A percentile compares a stretch with the other conserved stretches of the same genome.
Conservation (phyloP, 2,329 filamentous ascomycete species). For the Phoma sp. region DNA sequence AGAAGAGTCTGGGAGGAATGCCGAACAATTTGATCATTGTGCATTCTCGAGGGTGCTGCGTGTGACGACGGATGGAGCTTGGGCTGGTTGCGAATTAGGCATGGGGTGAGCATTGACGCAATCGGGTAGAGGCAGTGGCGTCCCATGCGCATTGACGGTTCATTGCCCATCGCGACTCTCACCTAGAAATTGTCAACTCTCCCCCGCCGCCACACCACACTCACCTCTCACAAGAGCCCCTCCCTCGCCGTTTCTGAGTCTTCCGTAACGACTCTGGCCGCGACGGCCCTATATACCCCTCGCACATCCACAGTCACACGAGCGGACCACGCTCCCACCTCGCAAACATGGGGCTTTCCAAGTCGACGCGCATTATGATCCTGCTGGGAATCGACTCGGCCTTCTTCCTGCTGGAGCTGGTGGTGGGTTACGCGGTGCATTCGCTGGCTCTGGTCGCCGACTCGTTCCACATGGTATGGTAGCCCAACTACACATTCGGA, state of each 20-base stretch:
- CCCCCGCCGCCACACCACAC: constrained; percentile 5
- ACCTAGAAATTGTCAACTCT: not conserved
- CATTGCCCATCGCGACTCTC: constrained; percentile 7
- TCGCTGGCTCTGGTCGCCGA: constrained; percentile 95
- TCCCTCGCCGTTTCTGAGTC: not conserved
- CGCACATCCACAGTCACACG: not conserved
- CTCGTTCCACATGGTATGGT: constrained; percentile 92
- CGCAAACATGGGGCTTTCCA: constrained; percentile 80
- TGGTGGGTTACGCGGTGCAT: constrained; percentile 81
- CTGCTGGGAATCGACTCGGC: constrained; percentile 88
- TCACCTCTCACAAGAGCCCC: not conserved
- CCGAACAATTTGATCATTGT: not conserved
- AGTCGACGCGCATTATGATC: constrained; percentile 88
- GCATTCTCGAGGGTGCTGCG: constrained; percentile 1
- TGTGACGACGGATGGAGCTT: constrained; percentile 2
- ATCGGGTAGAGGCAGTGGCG: constrained; percentile 13
- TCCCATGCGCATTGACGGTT: constrained; percentile 9
- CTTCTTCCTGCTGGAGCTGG: constrained; percentile 91
- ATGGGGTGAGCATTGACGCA: constrained; percentile 17
- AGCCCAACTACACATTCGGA: constrained; percentile 20
- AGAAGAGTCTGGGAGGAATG: not conserved
- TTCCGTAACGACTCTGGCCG: constrained; percentile 2
- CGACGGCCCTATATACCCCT: not conserved
- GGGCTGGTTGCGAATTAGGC: constrained; percentile 3
- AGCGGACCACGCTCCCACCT: constrained; percentile 24